Evolutionary conservation across 1,139 yeast genomes (phyloP), one percentile per base, ranked within the genome.

Genomic region (Nakaseomyces delphensis): DNA sequence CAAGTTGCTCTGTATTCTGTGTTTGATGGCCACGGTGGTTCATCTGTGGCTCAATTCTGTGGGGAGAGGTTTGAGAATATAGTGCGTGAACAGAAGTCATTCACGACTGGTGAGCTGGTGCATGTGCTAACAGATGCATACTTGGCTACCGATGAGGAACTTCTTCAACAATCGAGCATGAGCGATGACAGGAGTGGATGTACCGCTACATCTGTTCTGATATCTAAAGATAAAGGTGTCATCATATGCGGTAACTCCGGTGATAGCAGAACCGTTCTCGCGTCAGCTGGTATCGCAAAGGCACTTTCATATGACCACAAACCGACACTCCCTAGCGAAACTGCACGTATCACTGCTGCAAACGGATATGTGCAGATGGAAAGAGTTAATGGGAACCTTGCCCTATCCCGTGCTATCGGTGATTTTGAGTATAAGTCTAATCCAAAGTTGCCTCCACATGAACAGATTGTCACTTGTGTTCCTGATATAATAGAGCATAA

Each of bases 21-120:
- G 18, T 93, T 84, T 62, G 98, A 91, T 61, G 98, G 99, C 43
- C 98, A 91, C 62, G 98, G 98, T 43, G 98, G 97, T 50, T 87
- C 84, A 50, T 77, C 77, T 51, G 94, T 89, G 40, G 97, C 99
- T 40, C 71, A 79, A 43, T 91, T 77, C 64, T 79, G 95, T 29
- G 97, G 98, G 25, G 80, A 79, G 43, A 74, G 78, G 54, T 71
- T 87, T 48, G 89, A 81, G 60, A 67, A 73, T 43, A 77, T 91
- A 39, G 70, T 91, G 44, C 76, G 77, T 51, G 62, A 72, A 23
- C 81, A 89, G 42, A 69, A 69, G 2, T 74, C 79, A 27, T 85
- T 73, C 57, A 56, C 65, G 40, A 57, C 65, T 36, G 71, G 73
- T 30, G 77, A 84, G 57, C 85, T 76, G 58, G 71, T 69, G 42